Percentiles rank a stretch among this genome's conserved stretches.
phyloP scores from a whole-genome alignment of 768 basidiomycete species.

The Tricholoma hemisulphureum region DNA sequence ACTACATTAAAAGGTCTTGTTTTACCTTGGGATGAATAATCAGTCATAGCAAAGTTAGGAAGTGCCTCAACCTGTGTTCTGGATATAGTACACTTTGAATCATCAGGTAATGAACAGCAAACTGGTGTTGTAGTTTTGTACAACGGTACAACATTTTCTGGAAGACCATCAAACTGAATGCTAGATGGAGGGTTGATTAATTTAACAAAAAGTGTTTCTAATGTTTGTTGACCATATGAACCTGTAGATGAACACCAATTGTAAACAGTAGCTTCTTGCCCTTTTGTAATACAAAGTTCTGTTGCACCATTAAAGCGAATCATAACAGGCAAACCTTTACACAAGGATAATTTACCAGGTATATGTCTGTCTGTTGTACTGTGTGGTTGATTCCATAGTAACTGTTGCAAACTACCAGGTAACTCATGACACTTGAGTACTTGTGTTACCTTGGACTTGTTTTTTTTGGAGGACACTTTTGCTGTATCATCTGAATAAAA shows the following conservation, averaged over 20 bases:
- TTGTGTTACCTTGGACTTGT: background rate
- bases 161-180: no score
- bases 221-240: background rate
- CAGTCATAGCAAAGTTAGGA: conserved; percentile 28
- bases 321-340: no score
- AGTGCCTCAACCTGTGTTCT: conserved; percentile 22
- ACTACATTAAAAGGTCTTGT: conserved; percentile 28
- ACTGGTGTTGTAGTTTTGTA: background rate
- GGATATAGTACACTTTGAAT: background rate
- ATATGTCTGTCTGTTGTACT: no score
- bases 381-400: conserved; percentile 4
- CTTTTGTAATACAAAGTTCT: no score
- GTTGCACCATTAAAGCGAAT: no score
- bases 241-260: background rate
- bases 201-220: background rate
- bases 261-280: background rate
- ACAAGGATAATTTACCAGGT: no score
- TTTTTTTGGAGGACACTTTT: background rate
- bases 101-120: background rate
- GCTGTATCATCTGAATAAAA: conserved; percentile 24
- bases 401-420: background rate
- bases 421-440: background rate
- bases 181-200: background rate
- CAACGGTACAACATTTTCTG: background rate
- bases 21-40: conserved; percentile 27